Base-by-base conservation (phyloP, 176 grass and related monocot species). In the Juncus effusus region DNA sequence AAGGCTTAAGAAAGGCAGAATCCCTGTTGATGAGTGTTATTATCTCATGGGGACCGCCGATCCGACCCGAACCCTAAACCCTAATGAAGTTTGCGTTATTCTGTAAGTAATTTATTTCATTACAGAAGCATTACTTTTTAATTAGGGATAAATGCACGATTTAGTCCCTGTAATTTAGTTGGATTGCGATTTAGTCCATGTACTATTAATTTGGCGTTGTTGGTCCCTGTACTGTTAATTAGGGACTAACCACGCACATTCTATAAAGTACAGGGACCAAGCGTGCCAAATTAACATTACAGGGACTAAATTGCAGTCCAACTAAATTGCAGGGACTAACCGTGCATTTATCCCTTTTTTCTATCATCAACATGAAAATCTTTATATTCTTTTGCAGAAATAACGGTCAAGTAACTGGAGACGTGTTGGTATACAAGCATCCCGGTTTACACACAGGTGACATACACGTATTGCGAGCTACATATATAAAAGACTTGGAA, bases 391-490 rank as follows among this genome's bases (percentile, higher is more conserved):
- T 70, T 28, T 28, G 19, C 19, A 82, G 80, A 10, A 65, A 82
- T 40, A 77, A 82, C 42, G 80, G 80, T 16, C 80, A 82, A 54
- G 40, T 82, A 69, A 76, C 80, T 72, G 73, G 80, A 5, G n/a
- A 65, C 57, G 66, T 82, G 51, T 69, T 82, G 63, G 73, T 82
- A 54, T 82, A 82, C 74, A 82, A 77, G 59, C 80, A 82, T 37
- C 80, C 80, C 1, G 80, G 80, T 11, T 45, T 82, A 36, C 80
- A 82, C 56, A 69, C 75, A 59, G 80, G 80, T 9, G 80, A 82
- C 40, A 66, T 82, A 36, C 74, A 82, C 66, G 37, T 44, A 40
- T 11, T 82, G 36, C 55, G 66, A 64, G 80, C 80, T 51, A 82
- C 74, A 1, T 82, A 60, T 56, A 19, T 72, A n/a, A 69, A 72